Percentiles rank a stretch among this genome's conserved stretches.
Conservation (phyloP, 176 grass and related monocot genomes). For the Guadua angustifolia region DNA sequence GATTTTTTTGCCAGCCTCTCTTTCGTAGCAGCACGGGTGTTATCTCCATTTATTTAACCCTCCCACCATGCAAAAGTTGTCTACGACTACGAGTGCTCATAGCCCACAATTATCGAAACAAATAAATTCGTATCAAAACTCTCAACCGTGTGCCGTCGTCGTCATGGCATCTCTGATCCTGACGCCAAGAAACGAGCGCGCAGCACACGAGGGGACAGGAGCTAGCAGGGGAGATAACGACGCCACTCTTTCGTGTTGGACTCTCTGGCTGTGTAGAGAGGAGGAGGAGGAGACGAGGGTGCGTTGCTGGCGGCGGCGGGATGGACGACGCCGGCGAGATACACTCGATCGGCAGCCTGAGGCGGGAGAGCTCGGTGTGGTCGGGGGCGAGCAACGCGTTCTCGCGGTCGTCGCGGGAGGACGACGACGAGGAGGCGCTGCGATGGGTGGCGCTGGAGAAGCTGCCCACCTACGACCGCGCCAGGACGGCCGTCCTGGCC, state of each 20-base stretch:
- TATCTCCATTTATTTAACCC: neutral
- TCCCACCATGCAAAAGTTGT: conserved; percentile 15
- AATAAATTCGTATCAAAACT: neutral
- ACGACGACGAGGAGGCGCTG: conserved; percentile 79
- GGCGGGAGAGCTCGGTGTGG: conserved; percentile 51
- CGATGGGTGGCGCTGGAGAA: conserved; percentile 70
- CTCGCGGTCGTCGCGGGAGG: conserved; percentile 51
- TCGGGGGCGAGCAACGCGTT: conserved; percentile 39
- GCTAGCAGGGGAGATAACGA: neutral
- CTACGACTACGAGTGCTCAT: neutral
- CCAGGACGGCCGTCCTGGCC: conserved; percentile 56
- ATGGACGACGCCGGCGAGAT: conserved; percentile 67
- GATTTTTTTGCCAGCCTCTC: neutral
- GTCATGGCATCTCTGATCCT: neutral
- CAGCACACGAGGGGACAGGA: neutral
- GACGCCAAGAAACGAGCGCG: neutral
- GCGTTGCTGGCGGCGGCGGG: neutral
- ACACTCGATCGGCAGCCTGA: conserved; percentile 48
- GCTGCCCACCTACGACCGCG: conserved; percentile 70
- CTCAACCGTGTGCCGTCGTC: neutral
- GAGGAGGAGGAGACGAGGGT: neutral
- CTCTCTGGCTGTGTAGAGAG: neutral
- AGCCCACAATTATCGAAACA: neutral
- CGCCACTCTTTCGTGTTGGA: no score
- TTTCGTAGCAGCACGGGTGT: conserved; percentile 1